A percentile compares a stretch with the other conserved stretches of the same genome.
Conservation (phyloP, 805 yeast genomes). For the Isabelozyma heimii region DNA sequence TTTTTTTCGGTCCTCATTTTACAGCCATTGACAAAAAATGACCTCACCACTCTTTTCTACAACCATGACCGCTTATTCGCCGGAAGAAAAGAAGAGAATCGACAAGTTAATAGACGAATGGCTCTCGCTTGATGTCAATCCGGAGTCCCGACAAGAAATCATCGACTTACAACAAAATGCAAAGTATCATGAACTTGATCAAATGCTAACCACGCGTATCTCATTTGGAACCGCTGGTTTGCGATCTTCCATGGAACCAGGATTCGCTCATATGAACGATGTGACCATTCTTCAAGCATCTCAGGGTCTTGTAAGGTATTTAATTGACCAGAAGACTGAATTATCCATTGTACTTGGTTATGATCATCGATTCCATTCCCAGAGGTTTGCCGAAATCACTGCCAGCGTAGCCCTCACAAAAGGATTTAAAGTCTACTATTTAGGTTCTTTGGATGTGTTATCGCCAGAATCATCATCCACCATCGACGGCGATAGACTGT, state of each 20-base stretch:
- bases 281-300: slow-evolving; percentile 89
- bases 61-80: background rate
- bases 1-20: background rate
- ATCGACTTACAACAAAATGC: slow-evolving; percentile 33
- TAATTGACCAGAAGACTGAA: slow-evolving; percentile 18
- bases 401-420: slow-evolving; percentile 66
- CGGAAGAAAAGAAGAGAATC: slow-evolving; percentile 6
- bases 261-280: slow-evolving; percentile 84
- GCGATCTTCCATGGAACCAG: slow-evolving; percentile 85
- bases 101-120: slow-evolving; percentile 32
- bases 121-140: slow-evolving; percentile 35
- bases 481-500: slow-evolving; percentile 6
- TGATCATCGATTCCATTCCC: slow-evolving; percentile 85
- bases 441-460: slow-evolving; percentile 43
- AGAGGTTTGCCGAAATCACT: slow-evolving; percentile 73
- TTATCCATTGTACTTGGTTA: slow-evolving; percentile 74
- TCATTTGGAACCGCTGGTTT: slow-evolving; percentile 94
- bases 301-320: slow-evolving; percentile 67
- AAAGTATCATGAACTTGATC: slow-evolving; percentile 46
- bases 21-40: background rate
- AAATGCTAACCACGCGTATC: slow-evolving; percentile 57
- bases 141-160: slow-evolving; percentile 57
- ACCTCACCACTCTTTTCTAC: background rate
- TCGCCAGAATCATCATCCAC: slow-evolving; percentile 21
- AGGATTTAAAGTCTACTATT: slow-evolving; percentile 69